phyloP scores from a whole-genome alignment of 78 protist genomes.

The Speleostelium caveatum region DNA sequence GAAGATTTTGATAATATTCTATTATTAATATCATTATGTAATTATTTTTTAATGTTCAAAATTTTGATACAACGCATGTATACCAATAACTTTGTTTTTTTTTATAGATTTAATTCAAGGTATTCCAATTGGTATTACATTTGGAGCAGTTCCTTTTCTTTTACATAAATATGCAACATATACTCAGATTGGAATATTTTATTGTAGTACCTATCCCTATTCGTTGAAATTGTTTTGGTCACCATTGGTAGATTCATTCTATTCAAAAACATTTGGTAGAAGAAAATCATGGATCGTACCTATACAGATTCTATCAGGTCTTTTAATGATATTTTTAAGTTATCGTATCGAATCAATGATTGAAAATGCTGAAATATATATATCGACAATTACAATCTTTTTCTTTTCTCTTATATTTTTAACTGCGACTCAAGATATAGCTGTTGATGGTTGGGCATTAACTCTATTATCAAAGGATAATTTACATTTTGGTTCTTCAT shows the following conservation, averaged over 20 bases:
- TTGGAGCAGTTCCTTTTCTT: slow-evolving; percentile 82
- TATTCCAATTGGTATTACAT: slow-evolving; percentile 83
- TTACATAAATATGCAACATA: slow-evolving; percentile 63
- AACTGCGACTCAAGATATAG: slow-evolving; percentile 93
- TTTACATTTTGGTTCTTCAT: slow-evolving; percentile 82
- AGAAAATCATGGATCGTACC: slow-evolving; percentile 94
- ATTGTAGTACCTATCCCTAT: slow-evolving; percentile 84
- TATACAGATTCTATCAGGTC: slow-evolving; percentile 69
- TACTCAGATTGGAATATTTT: slow-evolving; percentile 78
- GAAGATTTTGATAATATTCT: slow-evolving; percentile 26
- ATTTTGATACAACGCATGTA: not conserved
- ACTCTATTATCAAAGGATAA: slow-evolving; percentile 67
- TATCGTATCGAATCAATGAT: slow-evolving; percentile 6
- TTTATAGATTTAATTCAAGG: slow-evolving; percentile 83
- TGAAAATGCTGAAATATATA: slow-evolving; percentile 1
- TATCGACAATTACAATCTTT: not conserved
- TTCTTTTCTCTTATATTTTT: slow-evolving; percentile 33
- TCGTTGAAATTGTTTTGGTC: slow-evolving; percentile 92
- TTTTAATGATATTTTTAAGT: slow-evolving; percentile 18
- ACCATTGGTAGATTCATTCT: slow-evolving; percentile 88
- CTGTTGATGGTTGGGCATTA: slow-evolving; percentile 95
- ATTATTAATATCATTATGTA: slow-evolving; percentile 32
- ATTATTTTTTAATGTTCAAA: not conserved
- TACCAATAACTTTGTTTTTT: not conserved
- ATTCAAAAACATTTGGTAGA: slow-evolving; percentile 70